Conservation (phyloP, 352 stramenopile species). For the Globisporangium acanthophoron region DNA sequence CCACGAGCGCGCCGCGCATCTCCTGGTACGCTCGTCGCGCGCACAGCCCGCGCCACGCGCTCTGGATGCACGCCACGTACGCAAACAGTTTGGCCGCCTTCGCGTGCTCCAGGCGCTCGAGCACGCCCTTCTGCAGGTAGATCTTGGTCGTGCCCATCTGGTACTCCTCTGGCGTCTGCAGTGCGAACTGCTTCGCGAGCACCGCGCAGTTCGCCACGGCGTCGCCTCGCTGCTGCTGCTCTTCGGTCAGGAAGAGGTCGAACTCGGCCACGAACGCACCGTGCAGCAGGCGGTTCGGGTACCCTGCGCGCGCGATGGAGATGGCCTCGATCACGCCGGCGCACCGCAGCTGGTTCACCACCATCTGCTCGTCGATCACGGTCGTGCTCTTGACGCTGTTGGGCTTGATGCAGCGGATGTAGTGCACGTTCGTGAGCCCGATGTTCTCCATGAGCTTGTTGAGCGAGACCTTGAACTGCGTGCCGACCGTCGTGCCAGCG, state of each 20-base stretch:
- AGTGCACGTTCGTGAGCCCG: conserved; percentile 68
- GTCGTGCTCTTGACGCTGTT: conserved; percentile 68
- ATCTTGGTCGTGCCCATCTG: conserved; percentile 85
- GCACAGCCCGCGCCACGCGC: conserved; percentile 46
- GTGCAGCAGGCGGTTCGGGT: conserved; percentile 81
- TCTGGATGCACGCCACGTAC: conserved; percentile 58
- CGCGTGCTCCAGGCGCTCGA: conserved; percentile 59
- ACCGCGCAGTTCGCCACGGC: conserved; percentile 37
- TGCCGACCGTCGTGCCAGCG: conserved; percentile 48
- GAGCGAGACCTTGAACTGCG: conserved; percentile 77
- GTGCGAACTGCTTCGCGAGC: conserved; percentile 57
- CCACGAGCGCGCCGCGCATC: conserved; percentile 26
- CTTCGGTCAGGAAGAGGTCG: conserved; percentile 54
- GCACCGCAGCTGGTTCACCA: conserved; percentile 75
- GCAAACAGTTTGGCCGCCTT: conserved; percentile 65
- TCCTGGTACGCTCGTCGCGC: conserved; percentile 28
- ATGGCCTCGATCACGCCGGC: conserved; percentile 80
- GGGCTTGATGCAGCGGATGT: conserved; percentile 85
- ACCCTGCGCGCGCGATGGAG: conserved; percentile 65
- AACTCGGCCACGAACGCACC: conserved; percentile 56
- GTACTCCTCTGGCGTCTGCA: conserved; percentile 58
- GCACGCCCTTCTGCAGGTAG: conserved; percentile 80
- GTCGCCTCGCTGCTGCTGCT: conserved; percentile 20
- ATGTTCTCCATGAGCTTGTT: conserved; percentile 70
- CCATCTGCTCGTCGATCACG: conserved; percentile 60